Evolutionary conservation across 2,329 filamentous ascomycete species (phyloP).

Genomic region (Nemania diffusa): DNA sequence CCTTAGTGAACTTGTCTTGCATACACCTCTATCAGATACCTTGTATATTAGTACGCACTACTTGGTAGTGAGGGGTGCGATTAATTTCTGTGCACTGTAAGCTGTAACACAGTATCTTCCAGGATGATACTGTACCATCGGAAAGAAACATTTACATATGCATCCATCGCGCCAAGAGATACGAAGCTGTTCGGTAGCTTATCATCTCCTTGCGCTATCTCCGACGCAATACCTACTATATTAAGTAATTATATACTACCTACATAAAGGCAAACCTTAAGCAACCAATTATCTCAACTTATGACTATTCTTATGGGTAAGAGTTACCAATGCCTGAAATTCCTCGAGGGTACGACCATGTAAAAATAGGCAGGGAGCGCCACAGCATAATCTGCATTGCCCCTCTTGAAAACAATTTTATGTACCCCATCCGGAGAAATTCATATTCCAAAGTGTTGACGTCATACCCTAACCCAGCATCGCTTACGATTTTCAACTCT

Average conservation of each 20-base stretch:
- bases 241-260: background rate
- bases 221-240: constrained; percentile 16
- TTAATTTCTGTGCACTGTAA: constrained; percentile 16
- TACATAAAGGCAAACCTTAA: background rate
- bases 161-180: constrained; percentile 24
- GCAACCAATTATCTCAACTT: constrained; percentile 1
- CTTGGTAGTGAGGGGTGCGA: background rate
- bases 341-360: background rate
- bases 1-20: constrained; percentile 22
- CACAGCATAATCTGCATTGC: background rate
- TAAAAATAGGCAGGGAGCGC: background rate
- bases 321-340: constrained; percentile 12
- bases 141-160: background rate
- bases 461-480: constrained; percentile 8
- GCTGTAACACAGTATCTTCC: background rate
- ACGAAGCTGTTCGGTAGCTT: constrained; percentile 11
- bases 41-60: background rate
- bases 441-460: constrained; percentile 6
- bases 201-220: constrained; percentile 23
- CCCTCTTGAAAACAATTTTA: constrained; percentile 14
- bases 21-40: constrained; percentile 11
- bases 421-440: constrained; percentile 6
- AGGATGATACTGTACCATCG: background rate
- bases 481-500: background rate
- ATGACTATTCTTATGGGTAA: background rate